phyloP scores from a whole-genome alignment of 1,284 basidiomycete species.

The Boletus smithii region DNA sequence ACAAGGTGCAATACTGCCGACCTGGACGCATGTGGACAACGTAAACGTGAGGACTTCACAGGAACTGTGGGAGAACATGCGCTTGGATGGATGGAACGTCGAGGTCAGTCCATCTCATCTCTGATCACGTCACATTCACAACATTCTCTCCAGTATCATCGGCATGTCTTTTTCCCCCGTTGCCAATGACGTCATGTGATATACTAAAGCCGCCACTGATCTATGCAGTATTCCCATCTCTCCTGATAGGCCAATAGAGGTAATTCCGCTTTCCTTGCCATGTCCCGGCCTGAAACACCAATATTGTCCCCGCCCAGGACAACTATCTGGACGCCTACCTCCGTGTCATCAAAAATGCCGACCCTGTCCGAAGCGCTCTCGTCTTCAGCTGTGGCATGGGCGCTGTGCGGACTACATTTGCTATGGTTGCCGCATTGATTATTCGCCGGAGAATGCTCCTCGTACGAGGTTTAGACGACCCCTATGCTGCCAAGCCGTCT shows the following conservation, averaged over 20 bases:
- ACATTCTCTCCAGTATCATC: slow-evolving; percentile 50
- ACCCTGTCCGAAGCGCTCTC: slow-evolving; percentile 79
- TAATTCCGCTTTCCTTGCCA: slow-evolving; percentile 23
- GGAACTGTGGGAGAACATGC: slow-evolving; percentile 84
- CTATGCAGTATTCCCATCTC: slow-evolving; percentile 83
- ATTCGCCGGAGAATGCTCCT: slow-evolving; percentile 86
- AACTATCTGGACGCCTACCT: slow-evolving; percentile 95
- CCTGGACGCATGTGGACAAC: slow-evolving; percentile 91
- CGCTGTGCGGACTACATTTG: slow-evolving; percentile 94
- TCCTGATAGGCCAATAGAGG: slow-evolving; percentile 83
- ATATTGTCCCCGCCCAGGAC: slow-evolving; percentile 48
- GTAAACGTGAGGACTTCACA: slow-evolving; percentile 83
- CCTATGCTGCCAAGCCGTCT: slow-evolving; percentile 49
- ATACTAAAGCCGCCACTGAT: slow-evolving; percentile 9
- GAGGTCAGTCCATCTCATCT: slow-evolving; percentile 47
- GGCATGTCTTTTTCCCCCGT: slow-evolving; percentile 39
- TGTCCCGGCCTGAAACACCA: slow-evolving; percentile 1
- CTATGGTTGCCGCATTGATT: slow-evolving; percentile 92
- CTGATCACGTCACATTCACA: slow-evolving; percentile 10
- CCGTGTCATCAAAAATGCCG: slow-evolving; percentile 75
- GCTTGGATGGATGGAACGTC: slow-evolving; percentile 83
- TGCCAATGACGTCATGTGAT: background rate
- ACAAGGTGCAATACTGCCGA: slow-evolving; percentile 83
- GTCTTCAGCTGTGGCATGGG: slow-evolving; percentile 99
- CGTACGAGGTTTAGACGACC: slow-evolving; percentile 73